These are phyloP conservation scores for Fragaria iinumae DNA, from an alignment of 306 rosid species.

Conservation along the genomic window DNA sequence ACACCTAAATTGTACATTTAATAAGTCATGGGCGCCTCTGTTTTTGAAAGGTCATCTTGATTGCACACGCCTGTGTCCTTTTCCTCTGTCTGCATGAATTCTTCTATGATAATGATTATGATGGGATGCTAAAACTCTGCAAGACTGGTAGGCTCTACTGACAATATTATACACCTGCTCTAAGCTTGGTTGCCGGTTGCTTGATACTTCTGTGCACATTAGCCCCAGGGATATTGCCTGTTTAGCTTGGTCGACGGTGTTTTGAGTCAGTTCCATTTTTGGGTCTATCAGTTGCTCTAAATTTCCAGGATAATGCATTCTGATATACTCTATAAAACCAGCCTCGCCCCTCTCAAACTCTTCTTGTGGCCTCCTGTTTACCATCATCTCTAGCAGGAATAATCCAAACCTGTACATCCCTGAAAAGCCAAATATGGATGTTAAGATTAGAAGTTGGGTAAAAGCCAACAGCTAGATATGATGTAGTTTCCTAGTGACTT, in stretches of 20 bases:
- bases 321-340: slow-evolving; percentile 38
- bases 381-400: slow-evolving; percentile 49
- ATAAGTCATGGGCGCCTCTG: background rate
- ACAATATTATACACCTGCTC: slow-evolving; percentile 30
- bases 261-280: slow-evolving; percentile 41
- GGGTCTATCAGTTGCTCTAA: slow-evolving; percentile 43
- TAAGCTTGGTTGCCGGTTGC: slow-evolving; percentile 32
- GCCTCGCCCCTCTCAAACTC: slow-evolving; percentile 39
- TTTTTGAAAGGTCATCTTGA: slow-evolving; percentile 9
- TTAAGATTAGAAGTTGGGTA: background rate
- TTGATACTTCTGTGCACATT: slow-evolving; percentile 50
- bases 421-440: slow-evolving; percentile 12
- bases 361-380: slow-evolving; percentile 31
- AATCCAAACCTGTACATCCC: slow-evolving; percentile 56
- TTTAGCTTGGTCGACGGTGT: slow-evolving; percentile 36
- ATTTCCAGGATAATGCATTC: slow-evolving; percentile 40
- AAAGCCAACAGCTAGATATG: background rate
- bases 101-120: slow-evolving; percentile 27
- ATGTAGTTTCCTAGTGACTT: slow-evolving; percentile 24
- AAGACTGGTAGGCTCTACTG: slow-evolving; percentile 40
- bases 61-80: slow-evolving; percentile 30
- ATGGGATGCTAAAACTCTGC: slow-evolving; percentile 27
- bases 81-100: slow-evolving; percentile 34
- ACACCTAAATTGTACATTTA: background rate
- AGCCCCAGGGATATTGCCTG: slow-evolving; percentile 41